A percentile compares a stretch with the other conserved stretches of the same genome.
phyloP scores from a whole-genome alignment of 208 protist species.

The Acanthamoeba royreba region DNA sequence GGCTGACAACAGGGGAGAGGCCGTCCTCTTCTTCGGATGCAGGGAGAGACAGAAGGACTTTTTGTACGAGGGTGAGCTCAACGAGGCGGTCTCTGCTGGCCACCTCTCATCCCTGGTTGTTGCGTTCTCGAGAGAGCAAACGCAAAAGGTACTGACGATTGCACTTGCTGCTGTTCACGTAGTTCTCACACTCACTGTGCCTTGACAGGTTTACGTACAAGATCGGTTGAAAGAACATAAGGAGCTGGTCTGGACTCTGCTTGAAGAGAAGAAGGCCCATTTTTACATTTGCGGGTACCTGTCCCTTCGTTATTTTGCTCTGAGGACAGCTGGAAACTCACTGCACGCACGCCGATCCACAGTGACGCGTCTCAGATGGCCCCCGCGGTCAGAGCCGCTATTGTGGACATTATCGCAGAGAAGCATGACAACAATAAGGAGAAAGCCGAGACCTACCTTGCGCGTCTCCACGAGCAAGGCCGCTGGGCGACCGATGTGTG shows the following conservation, averaged over 20 bases:
- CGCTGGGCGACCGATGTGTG: slow-evolving; percentile 31
- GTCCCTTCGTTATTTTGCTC: not conserved
- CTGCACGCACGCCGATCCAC: not conserved
- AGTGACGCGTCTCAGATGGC: slow-evolving; percentile 40
- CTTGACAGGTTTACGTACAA: slow-evolving; percentile 61
- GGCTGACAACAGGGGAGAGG: not conserved
- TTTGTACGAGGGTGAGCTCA: slow-evolving; percentile 63
- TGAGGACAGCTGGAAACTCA: not conserved
- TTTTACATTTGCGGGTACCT: slow-evolving; percentile 48
- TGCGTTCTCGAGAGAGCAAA: slow-evolving; percentile 57
- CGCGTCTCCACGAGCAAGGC: not conserved
- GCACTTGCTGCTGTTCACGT: not conserved
- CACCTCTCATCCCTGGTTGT: slow-evolving; percentile 10
- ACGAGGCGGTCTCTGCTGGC: not conserved
- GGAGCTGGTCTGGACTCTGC: slow-evolving; percentile 39
- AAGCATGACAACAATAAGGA: not conserved
- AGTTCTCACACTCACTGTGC: not conserved
- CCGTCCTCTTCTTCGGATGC: slow-evolving; percentile 70
- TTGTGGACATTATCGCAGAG: slow-evolving; percentile 19
- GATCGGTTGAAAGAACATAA: slow-evolving; percentile 44
- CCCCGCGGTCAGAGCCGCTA: not conserved
- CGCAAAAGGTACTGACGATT: not conserved
- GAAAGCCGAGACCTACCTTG: not conserved
- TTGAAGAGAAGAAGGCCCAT: slow-evolving; percentile 34
- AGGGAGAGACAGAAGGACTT: slow-evolving; percentile 56